Evolutionary conservation across 2,329 filamentous ascomycete species (phyloP), one percentile per base, ranked within the genome.

Genomic region (Calonectria naviculata): DNA sequence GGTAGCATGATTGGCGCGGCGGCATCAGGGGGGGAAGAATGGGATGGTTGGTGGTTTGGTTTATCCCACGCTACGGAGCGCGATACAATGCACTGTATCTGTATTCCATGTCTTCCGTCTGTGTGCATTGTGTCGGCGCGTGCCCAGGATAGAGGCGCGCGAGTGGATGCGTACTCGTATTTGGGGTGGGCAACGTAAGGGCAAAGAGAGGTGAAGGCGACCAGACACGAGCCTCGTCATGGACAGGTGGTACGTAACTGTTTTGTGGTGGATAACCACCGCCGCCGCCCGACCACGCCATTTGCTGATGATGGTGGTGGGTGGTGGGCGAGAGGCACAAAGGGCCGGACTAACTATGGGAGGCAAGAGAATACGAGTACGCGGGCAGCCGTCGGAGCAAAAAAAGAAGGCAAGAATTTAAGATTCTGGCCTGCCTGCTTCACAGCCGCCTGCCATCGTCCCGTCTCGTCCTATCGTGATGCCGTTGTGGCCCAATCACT

Each of bases 121-220:
- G 34, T 26, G 56, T 26, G 17, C 28, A n/a, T 29, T 44, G 36
- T 41, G 4, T 9, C 24, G 56, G 56, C 24, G 47, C n/a, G 47
- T 60, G 28, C 47, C 36, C 34, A 71, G 62, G 38, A 62, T 68
- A 62, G 61, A 38, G 44, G 38, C 29, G 36, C 44, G 62, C 38
- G 62, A 15, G 65, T 61, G 65, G 41, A 31, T 38, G 65, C 65
- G 65, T 67, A 67, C 65, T 67, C 65, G 65, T 67, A 67, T 67
- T 38, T 41, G 46, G 28, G 29, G 64, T n/a, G 46, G 56, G 56
- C 38, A 38, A 42, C 56, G 36, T 60, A 60, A 61, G 56, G n/a
- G 56, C 17, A 29, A 26, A 26, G 28, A 42, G 36, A 38, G 42
- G 52, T 26, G n/a, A n/a, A 58, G 34, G 62, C 21, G 28, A 65